Base-by-base conservation (phyloP, 352 stramenopile genomes). In the Globisporangium nagaii region DNA sequence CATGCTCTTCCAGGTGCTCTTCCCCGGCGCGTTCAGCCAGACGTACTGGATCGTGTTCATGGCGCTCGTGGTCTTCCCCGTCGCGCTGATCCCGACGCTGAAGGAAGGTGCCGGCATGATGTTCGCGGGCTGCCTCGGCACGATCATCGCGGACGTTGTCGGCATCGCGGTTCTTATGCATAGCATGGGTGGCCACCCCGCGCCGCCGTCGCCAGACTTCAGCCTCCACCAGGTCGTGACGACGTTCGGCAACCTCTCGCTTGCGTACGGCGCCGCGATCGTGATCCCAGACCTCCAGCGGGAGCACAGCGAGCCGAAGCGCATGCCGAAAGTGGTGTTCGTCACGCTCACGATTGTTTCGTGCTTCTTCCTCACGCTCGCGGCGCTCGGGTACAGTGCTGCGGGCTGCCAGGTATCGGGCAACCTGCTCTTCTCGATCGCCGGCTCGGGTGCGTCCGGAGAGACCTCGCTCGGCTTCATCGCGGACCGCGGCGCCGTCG, bases 341-440 rank as follows among this genome's bases (percentile, higher is more conserved):
- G 60, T 79, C 30, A 82, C 68, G 5, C 39, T 82, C 4, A 53
- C 54, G 4, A 28, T 79, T 22, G 60, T 77, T 24, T 79, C 73
- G 8, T 53, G 41, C 17, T 66, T 82, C 56, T 82, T 82, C 58
- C 35, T 79, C 24, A 48, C 58, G 36, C 49, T 81, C 24, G 72
- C 67, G 2, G 53, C 64, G 15, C 37, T 60, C 1, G 72, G 65
- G 1, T 79, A 78, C 51, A 55, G 55, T 1, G 65, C 60, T 10
- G 65, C 66, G 2, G 71, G 71, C 0, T 81, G 70, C 41, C 71
- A 81, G 52, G 57, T 81, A 24, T 72, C 70, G 11, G 67, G 70
- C 22, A 81, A 81, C 56, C 46, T 83, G 39, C 65, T 83, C 30
- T 83, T 81, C 51, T 61, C 71, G n/a, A 76, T 83, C 32, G 64